phyloP scores from a whole-genome alignment of 306 rosid species.

The Malus sieversii region DNA sequence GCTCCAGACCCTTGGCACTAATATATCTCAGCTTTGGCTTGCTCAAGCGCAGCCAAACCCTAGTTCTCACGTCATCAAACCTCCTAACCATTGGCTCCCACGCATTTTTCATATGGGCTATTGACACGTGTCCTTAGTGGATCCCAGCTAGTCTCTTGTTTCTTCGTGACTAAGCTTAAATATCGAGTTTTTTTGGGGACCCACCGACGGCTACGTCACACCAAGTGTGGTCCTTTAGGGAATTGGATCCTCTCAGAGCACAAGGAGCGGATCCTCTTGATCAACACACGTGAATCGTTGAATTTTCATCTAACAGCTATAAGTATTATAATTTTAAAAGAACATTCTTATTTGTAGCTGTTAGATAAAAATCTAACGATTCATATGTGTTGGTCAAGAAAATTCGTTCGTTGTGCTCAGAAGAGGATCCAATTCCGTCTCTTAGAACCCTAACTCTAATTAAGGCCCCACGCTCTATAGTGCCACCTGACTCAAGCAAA shows the following conservation, averaged over 20 bases:
- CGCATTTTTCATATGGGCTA: not conserved
- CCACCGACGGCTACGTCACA: constrained; percentile 26
- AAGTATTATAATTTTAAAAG: too few species aligned
- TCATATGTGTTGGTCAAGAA: too few species aligned
- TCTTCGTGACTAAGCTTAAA: constrained; percentile 55
- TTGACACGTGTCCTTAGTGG: constrained; percentile 19
- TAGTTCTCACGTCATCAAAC: constrained; percentile 15
- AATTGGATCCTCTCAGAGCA: too few species aligned
- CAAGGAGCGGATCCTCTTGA: too few species aligned
- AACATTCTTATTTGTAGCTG: rapidly evolving
- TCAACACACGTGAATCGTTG: too few species aligned
- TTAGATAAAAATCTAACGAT: too few species aligned
- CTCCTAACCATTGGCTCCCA: constrained; percentile 22
- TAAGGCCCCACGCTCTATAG: constrained; percentile 18
- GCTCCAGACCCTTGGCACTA: not conserved
- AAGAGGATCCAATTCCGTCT: too few species aligned
- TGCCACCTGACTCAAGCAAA: constrained; percentile 78
- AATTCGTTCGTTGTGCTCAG: not conserved
- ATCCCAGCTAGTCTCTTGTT: constrained; percentile 21
- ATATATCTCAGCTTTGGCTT: not conserved
- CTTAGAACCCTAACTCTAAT: not conserved
- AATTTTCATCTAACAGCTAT: too few species aligned
- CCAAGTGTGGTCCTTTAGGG: too few species aligned
- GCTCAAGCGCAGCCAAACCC: not conserved
- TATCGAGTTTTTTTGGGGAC: constrained; percentile 27